phyloP scores from a whole-genome alignment of 139 green algal genomes.

The Tetradesmus obliquus region DNA sequence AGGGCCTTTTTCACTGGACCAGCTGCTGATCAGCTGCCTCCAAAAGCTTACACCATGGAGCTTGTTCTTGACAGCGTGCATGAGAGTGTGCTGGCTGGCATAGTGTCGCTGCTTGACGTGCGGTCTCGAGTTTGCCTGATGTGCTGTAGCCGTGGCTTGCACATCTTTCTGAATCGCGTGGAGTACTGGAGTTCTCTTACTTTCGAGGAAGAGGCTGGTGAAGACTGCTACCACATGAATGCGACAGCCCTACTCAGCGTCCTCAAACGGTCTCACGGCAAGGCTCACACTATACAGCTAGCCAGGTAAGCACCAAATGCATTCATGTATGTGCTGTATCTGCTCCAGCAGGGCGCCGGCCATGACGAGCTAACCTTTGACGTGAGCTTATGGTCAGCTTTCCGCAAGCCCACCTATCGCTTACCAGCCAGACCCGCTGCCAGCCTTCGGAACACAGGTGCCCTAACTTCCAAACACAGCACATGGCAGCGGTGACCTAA shows the following conservation, averaged over 20 bases:
- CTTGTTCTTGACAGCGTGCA: background rate
- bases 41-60: background rate
- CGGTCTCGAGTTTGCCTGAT: background rate
- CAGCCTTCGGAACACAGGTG: no score
- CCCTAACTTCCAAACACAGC: background rate
- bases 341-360: background rate
- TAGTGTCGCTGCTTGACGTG: slow-evolving; percentile 10
- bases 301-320: slow-evolving; percentile 16
- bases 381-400: background rate
- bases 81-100: background rate
- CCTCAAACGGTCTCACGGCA: slow-evolving; percentile 23
- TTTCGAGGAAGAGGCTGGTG: background rate
- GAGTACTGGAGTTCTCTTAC: background rate
- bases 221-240: background rate
- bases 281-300: slow-evolving; percentile 19
- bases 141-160: background rate
- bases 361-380: background rate
- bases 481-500: background rate
- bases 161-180: background rate
- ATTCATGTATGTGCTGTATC: background rate
- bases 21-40: background rate
- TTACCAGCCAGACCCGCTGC: background rate
- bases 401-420: background rate
- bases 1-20: background rate
- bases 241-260: slow-evolving; percentile 5